These are phyloP conservation scores for Aaosphaeria pasadenensis DNA, from an alignment of 2,329 filamentous ascomycete species.

Conservation along the genomic window DNA sequence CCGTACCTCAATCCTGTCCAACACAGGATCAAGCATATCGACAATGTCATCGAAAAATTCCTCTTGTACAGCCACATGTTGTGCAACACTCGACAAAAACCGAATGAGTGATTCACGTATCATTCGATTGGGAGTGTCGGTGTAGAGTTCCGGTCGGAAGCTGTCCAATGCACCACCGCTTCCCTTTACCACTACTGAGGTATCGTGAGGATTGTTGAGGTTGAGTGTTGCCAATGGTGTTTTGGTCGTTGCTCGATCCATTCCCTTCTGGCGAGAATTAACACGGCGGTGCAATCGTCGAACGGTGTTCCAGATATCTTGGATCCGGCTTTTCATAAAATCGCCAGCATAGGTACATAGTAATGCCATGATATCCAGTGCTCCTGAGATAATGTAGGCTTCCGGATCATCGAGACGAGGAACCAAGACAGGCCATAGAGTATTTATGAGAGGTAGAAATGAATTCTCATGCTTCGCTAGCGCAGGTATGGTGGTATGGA, in stretches of 20 bases:
- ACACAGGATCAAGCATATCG: slow-evolving; percentile 51
- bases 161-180: background rate
- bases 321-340: slow-evolving; percentile 75
- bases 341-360: slow-evolving; percentile 73
- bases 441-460: slow-evolving; percentile 86
- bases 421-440: slow-evolving; percentile 81
- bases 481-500: slow-evolving; percentile 68
- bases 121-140: slow-evolving; percentile 54
- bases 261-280: background rate
- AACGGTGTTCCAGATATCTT: slow-evolving; percentile 65
- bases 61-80: slow-evolving; percentile 63
- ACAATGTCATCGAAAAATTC: slow-evolving; percentile 70
- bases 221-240: background rate
- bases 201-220: background rate
- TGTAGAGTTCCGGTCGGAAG: slow-evolving; percentile 41
- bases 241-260: background rate
- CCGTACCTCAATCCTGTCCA: slow-evolving; percentile 47
- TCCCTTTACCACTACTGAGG: background rate
- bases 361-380: slow-evolving; percentile 64
- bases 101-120: slow-evolving; percentile 62
- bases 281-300: slow-evolving; percentile 27
- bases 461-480: slow-evolving; percentile 75
- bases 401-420: slow-evolving; percentile 65
- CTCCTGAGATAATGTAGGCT: slow-evolving; percentile 65
- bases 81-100: slow-evolving; percentile 60